These are phyloP conservation scores for Yamadazyma aaseri DNA, from an alignment of 1,139 yeast genomes.

Conservation along the genomic window DNA sequence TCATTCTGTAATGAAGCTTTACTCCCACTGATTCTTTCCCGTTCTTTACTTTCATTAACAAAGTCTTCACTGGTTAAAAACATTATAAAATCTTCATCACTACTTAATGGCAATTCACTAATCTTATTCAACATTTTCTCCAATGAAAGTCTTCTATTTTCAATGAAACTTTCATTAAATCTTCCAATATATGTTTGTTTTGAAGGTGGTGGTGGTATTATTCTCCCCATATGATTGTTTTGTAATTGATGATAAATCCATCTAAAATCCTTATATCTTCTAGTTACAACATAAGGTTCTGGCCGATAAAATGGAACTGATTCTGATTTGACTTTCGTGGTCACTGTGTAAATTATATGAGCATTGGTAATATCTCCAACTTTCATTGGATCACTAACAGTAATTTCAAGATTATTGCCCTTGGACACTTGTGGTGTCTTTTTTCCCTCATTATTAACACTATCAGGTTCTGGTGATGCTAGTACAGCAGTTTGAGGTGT, in stretches of 20 bases:
- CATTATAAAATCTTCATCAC: slow-evolving; percentile 73
- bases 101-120: slow-evolving; percentile 56
- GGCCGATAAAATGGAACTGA: slow-evolving; percentile 22
- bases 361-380: slow-evolving; percentile 89
- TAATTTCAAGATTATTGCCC: slow-evolving; percentile 46
- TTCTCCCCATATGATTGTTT: slow-evolving; percentile 82
- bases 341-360: slow-evolving; percentile 83
- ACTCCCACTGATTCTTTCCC: slow-evolving; percentile 57
- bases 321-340: slow-evolving; percentile 47
- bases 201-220: slow-evolving; percentile 96
- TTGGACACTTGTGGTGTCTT: slow-evolving; percentile 6
- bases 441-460: slow-evolving; percentile 8
- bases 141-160: slow-evolving; percentile 78
- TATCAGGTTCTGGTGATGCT: slow-evolving; percentile 6
- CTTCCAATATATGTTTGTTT: slow-evolving; percentile 87
- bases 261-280: slow-evolving; percentile 80
- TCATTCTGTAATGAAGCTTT: slow-evolving; percentile 48
- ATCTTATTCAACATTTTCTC: slow-evolving; percentile 83
- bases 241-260: slow-evolving; percentile 90
- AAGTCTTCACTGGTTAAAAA: slow-evolving; percentile 79
- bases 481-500: too few species aligned
- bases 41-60: slow-evolving; percentile 57
- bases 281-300: slow-evolving; percentile 52
- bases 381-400: slow-evolving; percentile 88
- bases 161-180: slow-evolving; percentile 84